Evolutionary conservation across 1,284 basidiomycete species (phyloP).

Genomic region (Tylopilus orsonianus): DNA sequence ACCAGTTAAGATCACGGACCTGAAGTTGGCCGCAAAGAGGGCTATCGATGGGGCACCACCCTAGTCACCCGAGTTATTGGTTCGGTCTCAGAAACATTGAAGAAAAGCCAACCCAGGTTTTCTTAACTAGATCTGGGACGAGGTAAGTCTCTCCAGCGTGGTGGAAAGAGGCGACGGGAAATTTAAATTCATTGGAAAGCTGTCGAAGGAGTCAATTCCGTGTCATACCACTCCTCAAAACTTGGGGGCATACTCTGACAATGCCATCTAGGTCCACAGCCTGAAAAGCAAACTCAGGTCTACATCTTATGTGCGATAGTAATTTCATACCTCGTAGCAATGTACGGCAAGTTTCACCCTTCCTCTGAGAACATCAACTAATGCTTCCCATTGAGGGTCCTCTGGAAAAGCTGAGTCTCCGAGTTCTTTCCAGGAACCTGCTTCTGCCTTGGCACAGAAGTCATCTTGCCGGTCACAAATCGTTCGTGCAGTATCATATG

Average conservation of each 20-base stretch:
- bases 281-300: slow-evolving; percentile 4
- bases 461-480: slow-evolving; percentile 71
- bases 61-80: slow-evolving; percentile 11
- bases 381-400: slow-evolving; percentile 59
- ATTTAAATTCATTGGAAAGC: slow-evolving; percentile 75
- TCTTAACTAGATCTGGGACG: slow-evolving; percentile 67
- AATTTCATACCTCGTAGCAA: slow-evolving; percentile 44
- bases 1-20: slow-evolving; percentile 26
- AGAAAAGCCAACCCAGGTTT: slow-evolving; percentile 44
- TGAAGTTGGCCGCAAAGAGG: slow-evolving; percentile 63
- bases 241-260: too few relatives aligned
- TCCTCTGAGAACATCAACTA: slow-evolving; percentile 67
- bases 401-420: slow-evolving; percentile 50
- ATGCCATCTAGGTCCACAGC: slow-evolving; percentile 55
- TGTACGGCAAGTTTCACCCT: slow-evolving; percentile 54
- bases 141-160: slow-evolving; percentile 77
- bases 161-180: slow-evolving; percentile 68
- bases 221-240: too few relatives aligned
- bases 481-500: slow-evolving; percentile 66
- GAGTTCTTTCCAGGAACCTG: slow-evolving; percentile 47
- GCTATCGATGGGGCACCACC: slow-evolving; percentile 57
- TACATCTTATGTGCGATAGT: too few relatives aligned
- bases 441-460: slow-evolving; percentile 44
- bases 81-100: slow-evolving; percentile 13
- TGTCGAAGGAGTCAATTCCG: slow-evolving; percentile 25